Evolutionary conservation across 169 alveolate genomes (phyloP).

Genomic region (Plasmodium fragile): DNA sequence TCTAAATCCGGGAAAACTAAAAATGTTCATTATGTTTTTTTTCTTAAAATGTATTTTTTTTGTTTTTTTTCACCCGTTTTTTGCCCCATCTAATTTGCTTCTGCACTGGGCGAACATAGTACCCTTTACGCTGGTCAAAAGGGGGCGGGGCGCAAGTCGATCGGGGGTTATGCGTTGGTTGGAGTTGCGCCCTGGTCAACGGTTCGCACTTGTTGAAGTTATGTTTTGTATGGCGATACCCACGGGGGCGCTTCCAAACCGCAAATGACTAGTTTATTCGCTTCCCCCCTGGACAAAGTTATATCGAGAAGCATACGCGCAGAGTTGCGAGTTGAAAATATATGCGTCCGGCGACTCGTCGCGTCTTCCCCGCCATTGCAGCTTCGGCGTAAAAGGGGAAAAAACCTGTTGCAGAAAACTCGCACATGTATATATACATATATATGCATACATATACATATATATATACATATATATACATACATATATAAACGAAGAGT

Average conservation of each 20-base stretch:
- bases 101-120: not conserved
- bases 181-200: not conserved
- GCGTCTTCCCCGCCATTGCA: not conserved
- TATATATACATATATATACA: no score
- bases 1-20: not conserved
- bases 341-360: not conserved
- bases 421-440: not conserved
- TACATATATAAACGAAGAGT: not conserved
- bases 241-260: not conserved
- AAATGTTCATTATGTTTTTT: not conserved
- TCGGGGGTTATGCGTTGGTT: not conserved
- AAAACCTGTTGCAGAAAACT: not conserved
- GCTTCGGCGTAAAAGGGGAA: not conserved
- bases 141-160: not conserved
- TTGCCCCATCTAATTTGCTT: not conserved
- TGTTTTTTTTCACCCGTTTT: not conserved
- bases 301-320: not conserved
- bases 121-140: not conserved
- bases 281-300: not conserved
- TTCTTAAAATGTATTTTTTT: not conserved
- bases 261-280: not conserved
- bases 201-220: not conserved
- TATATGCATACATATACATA: no score
- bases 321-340: not conserved
- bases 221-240: not conserved